phyloP scores from a whole-genome alignment of 495 filamentous ascomycete species.

The Mytilinidion resinicola region DNA sequence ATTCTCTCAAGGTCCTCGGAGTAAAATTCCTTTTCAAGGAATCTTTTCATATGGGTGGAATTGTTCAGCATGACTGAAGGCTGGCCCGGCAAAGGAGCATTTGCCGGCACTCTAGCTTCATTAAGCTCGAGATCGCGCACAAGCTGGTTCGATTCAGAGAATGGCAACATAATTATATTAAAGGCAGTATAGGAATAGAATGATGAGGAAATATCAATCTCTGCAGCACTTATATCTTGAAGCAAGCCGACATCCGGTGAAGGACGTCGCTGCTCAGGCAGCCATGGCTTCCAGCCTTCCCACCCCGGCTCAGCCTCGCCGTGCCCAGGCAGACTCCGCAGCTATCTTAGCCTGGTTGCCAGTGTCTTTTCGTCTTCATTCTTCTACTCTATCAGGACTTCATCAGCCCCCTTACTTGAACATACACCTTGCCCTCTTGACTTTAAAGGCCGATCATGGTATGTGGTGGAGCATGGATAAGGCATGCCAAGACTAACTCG shows the following conservation, averaged over 20 bases:
- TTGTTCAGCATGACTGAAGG: not conserved
- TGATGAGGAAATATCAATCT: not conserved
- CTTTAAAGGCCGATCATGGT: not conserved
- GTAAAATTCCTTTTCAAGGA: constrained; percentile 9
- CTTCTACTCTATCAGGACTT: not conserved
- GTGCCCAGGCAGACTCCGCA: not conserved
- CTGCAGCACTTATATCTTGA: not conserved
- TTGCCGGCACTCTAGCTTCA: not conserved
- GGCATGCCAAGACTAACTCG: constrained; percentile 7
- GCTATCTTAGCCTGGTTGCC: not conserved
- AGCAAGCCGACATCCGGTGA: too few species aligned
- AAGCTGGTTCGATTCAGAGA: not conserved
- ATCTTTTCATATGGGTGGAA: not conserved
- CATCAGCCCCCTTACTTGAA: not conserved
- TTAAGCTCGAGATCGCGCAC: not conserved
- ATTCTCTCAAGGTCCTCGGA: constrained; percentile 8
- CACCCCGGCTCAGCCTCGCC: not conserved
- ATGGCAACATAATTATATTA: too few species aligned
- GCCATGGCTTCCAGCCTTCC: not conserved
- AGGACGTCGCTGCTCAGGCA: not conserved
- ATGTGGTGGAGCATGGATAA: constrained; percentile 1
- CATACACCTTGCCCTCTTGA: not conserved
- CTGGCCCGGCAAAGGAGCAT: not conserved
- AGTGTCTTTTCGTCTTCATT: not conserved
- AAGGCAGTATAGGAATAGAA: too few species aligned